phyloP scores from a whole-genome alignment of 73 alveolate genomes.

The Paramecium biaurelia region DNA sequence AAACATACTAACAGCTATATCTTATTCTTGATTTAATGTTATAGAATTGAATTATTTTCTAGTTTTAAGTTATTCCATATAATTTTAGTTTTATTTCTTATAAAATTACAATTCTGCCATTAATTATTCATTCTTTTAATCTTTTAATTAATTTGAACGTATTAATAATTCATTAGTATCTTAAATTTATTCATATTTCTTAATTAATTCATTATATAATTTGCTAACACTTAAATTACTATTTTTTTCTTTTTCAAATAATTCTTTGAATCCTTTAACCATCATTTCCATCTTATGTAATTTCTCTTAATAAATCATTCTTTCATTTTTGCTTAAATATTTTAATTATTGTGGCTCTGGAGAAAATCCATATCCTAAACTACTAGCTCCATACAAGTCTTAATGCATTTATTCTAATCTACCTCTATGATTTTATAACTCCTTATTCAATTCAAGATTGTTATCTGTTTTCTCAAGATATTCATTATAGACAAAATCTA shows the following conservation, averaged over 20 bases:
- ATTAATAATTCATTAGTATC: slow-evolving; percentile 54
- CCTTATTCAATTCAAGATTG: slow-evolving; percentile 42
- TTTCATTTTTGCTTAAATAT: slow-evolving; percentile 46
- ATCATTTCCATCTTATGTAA: slow-evolving; percentile 59
- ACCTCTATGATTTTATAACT: slow-evolving; percentile 29
- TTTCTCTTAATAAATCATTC: slow-evolving; percentile 54
- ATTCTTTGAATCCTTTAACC: slow-evolving; percentile 56
- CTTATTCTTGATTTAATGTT: slow-evolving; percentile 37
- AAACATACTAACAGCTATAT: slow-evolving; percentile 41
- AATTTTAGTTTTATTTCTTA: slow-evolving; percentile 6
- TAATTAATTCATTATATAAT: slow-evolving; percentile 17
- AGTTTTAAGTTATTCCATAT: slow-evolving; percentile 53
- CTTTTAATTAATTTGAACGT: slow-evolving; percentile 11
- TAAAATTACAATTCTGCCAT: slow-evolving; percentile 55
- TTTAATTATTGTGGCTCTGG: slow-evolving; percentile 53
- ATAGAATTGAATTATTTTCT: slow-evolving; percentile 53
- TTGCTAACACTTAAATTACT: not conserved
- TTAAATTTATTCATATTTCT: not conserved
- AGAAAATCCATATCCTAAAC: slow-evolving; percentile 53
- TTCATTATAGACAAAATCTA: slow-evolving; percentile 56
- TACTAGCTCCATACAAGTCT: slow-evolving; percentile 41
- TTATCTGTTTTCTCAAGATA: slow-evolving; percentile 48
- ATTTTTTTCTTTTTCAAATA: slow-evolving; percentile 54
- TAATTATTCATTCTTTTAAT: slow-evolving; percentile 12
- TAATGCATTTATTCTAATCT: slow-evolving; percentile 50